These are phyloP conservation scores for Haberlea rhodopensis DNA, from an alignment of 257 asterid genomes.

Conservation along the genomic window DNA sequence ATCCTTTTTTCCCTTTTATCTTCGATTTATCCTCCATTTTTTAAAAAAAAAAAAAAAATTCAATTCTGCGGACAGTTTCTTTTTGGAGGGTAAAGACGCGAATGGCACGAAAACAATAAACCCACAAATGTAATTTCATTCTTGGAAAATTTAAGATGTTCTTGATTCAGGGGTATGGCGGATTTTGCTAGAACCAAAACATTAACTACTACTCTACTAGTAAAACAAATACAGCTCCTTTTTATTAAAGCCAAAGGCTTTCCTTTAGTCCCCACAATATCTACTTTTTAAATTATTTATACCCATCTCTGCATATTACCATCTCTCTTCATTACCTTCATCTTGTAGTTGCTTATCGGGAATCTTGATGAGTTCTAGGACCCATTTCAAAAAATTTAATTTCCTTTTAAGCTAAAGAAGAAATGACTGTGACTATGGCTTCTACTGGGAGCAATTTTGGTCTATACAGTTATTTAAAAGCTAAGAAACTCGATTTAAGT, in stretches of 20 bases:
- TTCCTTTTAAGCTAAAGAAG: not conserved
- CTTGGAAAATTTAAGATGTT: not conserved
- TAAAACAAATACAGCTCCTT: conserved; percentile 20
- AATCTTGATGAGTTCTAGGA: conserved; percentile 15
- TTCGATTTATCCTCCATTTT: not conserved
- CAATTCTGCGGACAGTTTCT: not conserved
- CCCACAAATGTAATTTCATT: not conserved
- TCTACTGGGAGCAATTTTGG: conserved; percentile 56
- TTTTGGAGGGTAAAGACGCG: too few relatives aligned
- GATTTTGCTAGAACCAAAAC: conserved; percentile 54
- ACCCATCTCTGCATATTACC: too few relatives aligned
- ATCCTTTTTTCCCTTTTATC: not conserved
- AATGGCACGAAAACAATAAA: not conserved
- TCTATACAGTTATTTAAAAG: conserved; percentile 42
- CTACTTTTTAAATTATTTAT: conserved; percentile 11
- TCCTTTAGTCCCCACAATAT: conserved; percentile 33
- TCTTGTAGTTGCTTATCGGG: conserved; percentile 23
- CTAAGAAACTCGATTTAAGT: conserved; percentile 47
- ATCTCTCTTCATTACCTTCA: conserved; percentile 23
- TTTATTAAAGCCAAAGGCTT: conserved; percentile 25
- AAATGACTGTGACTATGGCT: conserved; percentile 87
- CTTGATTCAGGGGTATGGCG: conserved; percentile 44
- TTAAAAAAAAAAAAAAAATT: too few relatives aligned
- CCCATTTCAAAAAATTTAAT: conserved; percentile 17
- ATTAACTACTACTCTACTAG: too few relatives aligned